Evolutionary conservation across 257 asterid species (phyloP).

Genomic region (Solanum etuberosum): DNA sequence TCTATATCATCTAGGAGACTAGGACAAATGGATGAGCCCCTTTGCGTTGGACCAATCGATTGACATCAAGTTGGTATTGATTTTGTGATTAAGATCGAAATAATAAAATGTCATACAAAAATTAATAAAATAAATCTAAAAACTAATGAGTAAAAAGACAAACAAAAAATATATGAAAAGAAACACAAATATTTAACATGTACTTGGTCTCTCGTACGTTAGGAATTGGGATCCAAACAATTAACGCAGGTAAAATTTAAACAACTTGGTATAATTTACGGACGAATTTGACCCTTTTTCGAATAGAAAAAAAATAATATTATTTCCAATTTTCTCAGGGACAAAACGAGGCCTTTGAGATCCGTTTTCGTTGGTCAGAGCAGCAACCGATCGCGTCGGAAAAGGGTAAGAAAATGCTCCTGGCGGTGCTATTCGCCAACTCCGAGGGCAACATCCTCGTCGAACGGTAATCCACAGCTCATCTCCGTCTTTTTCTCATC

Average conservation of each 20-base stretch:
- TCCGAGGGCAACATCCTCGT: slow-evolving; percentile 94
- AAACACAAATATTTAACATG: no score
- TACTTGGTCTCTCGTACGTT: no score
- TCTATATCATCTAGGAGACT: neutral
- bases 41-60: neutral
- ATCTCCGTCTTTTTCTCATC: neutral
- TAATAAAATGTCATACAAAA: no score
- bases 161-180: no score
- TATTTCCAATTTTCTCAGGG: neutral
- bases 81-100: neutral
- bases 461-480: slow-evolving; percentile 46
- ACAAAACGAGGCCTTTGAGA: neutral
- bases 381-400: neutral
- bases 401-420: slow-evolving; percentile 38
- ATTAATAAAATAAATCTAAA: no score
- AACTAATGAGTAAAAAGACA: no score
- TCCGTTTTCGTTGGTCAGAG: neutral
- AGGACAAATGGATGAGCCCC: neutral
- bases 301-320: no score
- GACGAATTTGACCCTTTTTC: neutral
- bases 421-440: slow-evolving; percentile 77
- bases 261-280: neutral
- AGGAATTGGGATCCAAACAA: no score
- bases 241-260: neutral
- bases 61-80: neutral